Evolutionary conservation across 2,329 filamentous ascomycete species (phyloP).

Genomic region (Lomentospora prolificans): DNA sequence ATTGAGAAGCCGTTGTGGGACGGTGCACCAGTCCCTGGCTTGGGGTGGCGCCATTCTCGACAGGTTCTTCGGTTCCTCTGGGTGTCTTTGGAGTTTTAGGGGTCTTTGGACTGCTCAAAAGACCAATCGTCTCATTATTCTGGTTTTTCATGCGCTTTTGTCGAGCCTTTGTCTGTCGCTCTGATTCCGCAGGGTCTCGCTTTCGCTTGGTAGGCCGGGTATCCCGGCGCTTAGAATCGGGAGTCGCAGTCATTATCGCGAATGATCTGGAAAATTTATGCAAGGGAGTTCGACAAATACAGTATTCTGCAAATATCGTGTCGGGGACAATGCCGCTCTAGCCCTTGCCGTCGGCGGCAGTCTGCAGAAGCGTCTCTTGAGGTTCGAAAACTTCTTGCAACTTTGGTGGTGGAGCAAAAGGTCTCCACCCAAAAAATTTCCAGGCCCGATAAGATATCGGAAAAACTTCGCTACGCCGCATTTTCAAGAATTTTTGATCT

Average conservation of each 20-base stretch:
- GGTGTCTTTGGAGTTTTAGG: background rate
- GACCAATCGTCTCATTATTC: conserved; percentile 19
- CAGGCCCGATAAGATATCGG: conserved; percentile 30
- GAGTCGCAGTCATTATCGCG: conserved; percentile 25
- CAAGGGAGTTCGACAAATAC: background rate
- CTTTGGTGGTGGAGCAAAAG: background rate
- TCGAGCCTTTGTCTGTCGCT: conserved; percentile 26
- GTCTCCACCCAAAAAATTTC: conserved; percentile 29
- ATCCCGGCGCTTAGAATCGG: conserved; percentile 22
- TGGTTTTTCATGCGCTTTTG: conserved; percentile 25
- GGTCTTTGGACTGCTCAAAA: background rate
- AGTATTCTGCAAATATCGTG: background rate
- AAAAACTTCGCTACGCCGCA: conserved; percentile 17
- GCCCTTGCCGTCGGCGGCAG: background rate
- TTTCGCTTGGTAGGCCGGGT: conserved; percentile 36
- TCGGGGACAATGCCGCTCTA: conserved; percentile 1
- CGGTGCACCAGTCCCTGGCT: background rate
- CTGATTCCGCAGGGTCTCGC: conserved; percentile 31
- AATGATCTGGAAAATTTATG: background rate
- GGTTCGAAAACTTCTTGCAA: conserved; percentile 6
- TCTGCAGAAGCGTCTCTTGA: background rate
- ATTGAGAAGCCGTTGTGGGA: background rate
- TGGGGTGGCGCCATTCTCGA: background rate
- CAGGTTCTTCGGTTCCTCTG: background rate
- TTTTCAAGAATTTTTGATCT: conserved; percentile 7